Base-by-base conservation (phyloP, 169 alveolate species). In the Cystoisospora suis region DNA sequence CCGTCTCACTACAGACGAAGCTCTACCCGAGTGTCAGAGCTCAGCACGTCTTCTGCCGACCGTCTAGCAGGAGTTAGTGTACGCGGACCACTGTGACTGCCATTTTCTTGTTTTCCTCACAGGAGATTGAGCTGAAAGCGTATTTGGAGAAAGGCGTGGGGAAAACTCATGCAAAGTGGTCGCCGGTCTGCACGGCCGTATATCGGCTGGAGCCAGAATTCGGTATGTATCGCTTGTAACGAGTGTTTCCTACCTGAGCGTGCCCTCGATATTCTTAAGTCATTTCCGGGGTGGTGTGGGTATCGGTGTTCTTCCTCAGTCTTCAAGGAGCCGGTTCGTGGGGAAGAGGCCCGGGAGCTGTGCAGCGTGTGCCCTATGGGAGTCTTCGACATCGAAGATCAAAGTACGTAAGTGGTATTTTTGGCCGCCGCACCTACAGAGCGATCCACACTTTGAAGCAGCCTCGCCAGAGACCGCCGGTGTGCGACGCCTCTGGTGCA, bases 101-200 rank as follows among this genome's bases (percentile, higher is more conserved):
- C 38, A 27, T 27, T 38, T 36, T 77, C 86, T 9, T 27, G 42
- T 46, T 27, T 46, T 17, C 29, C 34, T 12, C 1, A 12, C 72
- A 93, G 96, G 99, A 98, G 95, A 96, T 98, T 42, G 99, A 98
- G 81, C 95, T 98, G 91, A 97, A 94, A 69, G 96, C 97, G 49
- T 96, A 96, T 75, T 96, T 99, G 92, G 99, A 97, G 89, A 99
- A 99, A 96, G 99, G 99, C 20, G 96, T 98, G 70, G 99, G 99
- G 36, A 97, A 96, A 92, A 96, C 97, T 12, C 99, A 99, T 95
- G 99, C 99, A 23, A 99, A 99, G 96, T 99, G 99, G 99, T 98
- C 99, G 75, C 99, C 99, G 15, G 99, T 99, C 36, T 96, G 98
- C 79, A 98, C 99, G 61, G 99, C 99, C 46, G 98, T 96, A 81